Conservation (phyloP, 2,329 filamentous ascomycete species). For the Epicoccum sorghinum region DNA sequence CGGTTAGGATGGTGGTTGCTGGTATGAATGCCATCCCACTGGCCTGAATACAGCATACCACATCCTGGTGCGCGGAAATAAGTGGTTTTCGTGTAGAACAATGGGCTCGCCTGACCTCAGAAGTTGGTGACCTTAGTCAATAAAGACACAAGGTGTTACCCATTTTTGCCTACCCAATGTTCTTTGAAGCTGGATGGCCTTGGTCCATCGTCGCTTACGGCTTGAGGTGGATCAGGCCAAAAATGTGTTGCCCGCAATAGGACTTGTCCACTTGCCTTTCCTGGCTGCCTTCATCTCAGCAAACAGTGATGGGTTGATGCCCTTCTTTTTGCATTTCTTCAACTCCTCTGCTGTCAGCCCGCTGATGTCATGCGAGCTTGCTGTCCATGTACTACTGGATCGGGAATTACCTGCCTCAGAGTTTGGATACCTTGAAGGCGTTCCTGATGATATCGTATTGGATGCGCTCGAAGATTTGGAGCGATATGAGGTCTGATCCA, state of each 20-base stretch:
- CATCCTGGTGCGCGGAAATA: no score
- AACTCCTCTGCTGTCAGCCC: constrained; percentile 49
- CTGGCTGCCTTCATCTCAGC: constrained; percentile 56
- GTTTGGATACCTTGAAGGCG: constrained; percentile 17
- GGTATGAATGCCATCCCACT: no score
- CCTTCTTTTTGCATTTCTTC: constrained; percentile 54
- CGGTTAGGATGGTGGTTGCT: no score
- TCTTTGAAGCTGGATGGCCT: no score
- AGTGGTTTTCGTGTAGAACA: no score
- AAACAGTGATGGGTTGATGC: constrained; percentile 55
- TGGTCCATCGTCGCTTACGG: background rate
- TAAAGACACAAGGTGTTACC: no score
- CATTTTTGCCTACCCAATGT: no score
- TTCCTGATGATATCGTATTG: constrained; percentile 29
- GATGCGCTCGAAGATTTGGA: constrained; percentile 32
- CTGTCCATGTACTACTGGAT: constrained; percentile 46
- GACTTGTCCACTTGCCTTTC: constrained; percentile 48
- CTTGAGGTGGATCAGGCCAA: constrained; percentile 17
- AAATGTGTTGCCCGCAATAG: constrained; percentile 44
- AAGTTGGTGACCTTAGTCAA: no score
- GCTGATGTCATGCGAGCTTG: constrained; percentile 49
- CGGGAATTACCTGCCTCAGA: constrained; percentile 22
- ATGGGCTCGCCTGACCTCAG: no score
- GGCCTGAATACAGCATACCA: no score
- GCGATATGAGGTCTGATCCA: constrained; percentile 43